phyloP scores from a whole-genome alignment of 1,284 basidiomycete genomes.

The Cutaneotrichosporon sp. region DNA sequence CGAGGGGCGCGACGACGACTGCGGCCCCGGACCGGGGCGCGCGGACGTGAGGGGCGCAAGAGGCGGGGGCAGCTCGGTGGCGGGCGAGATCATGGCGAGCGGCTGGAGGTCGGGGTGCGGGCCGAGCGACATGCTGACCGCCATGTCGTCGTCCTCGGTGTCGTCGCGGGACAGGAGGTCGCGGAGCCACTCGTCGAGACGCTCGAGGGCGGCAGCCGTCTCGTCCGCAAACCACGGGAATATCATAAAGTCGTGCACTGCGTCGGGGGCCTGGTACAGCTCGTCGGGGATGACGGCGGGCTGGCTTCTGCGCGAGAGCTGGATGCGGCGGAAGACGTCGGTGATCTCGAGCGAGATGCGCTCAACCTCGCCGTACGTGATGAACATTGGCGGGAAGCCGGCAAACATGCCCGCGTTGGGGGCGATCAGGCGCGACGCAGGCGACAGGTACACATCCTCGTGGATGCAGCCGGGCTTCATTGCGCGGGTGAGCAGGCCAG shows the following conservation, averaged over 20 bases:
- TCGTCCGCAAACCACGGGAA: slow-evolving; percentile 49
- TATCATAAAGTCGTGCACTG: slow-evolving; percentile 50
- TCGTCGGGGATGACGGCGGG: slow-evolving; percentile 20
- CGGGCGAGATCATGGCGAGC: neutral
- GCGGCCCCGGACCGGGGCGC: neutral
- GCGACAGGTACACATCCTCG: slow-evolving; percentile 42
- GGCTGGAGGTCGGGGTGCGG: slow-evolving; percentile 7
- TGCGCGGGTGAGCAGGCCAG: slow-evolving; percentile 44
- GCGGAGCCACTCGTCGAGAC: slow-evolving; percentile 44
- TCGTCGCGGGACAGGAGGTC: slow-evolving; percentile 27
- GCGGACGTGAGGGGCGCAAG: neutral
- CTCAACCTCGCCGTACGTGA: slow-evolving; percentile 48
- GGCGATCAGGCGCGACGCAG: slow-evolving; percentile 37
- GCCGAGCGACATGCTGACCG: slow-evolving; percentile 3
- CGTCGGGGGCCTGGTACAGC: slow-evolving; percentile 32
- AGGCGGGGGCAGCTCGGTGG: neutral
- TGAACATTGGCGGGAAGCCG: slow-evolving; percentile 42
- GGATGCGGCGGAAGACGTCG: slow-evolving; percentile 36
- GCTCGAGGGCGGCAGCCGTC: slow-evolving; percentile 35
- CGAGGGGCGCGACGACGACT: neutral
- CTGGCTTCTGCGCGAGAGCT: slow-evolving; percentile 14
- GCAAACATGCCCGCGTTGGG: slow-evolving; percentile 26
- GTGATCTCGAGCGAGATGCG: slow-evolving; percentile 40
- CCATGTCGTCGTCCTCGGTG: slow-evolving; percentile 12
- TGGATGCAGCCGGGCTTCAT: slow-evolving; percentile 37